A percentile compares a stretch with the other conserved stretches of the same genome.
phyloP scores from a whole-genome alignment of 192 early-diverging fungal genomes.

The Dissophora ornata region DNA sequence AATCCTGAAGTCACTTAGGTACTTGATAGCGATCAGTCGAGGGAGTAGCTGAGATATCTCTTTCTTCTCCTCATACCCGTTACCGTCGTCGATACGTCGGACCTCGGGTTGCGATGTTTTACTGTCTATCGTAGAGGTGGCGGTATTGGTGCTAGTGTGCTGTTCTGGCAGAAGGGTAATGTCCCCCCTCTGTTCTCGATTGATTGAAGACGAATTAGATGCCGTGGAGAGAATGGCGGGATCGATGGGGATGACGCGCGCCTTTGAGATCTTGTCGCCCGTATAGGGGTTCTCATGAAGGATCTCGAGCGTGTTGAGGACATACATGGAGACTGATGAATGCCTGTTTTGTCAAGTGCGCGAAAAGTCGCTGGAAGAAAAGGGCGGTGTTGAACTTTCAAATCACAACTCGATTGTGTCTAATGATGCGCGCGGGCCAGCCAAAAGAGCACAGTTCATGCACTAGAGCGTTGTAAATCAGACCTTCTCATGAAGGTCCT shows the following conservation, averaged over 20 bases:
- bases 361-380: too few relatives aligned
- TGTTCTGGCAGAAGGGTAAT: neutral
- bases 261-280: conserved; percentile 44
- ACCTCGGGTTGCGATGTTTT: neutral
- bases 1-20: conserved; percentile 26
- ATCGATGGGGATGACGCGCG: conserved; percentile 21
- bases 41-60: neutral
- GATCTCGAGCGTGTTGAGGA: conserved; percentile 23
- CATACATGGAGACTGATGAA: too few relatives aligned
- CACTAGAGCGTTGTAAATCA: too few relatives aligned
- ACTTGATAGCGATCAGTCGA: conserved; percentile 38
- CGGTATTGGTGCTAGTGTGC: neutral
- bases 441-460: too few relatives aligned
- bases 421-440: too few relatives aligned
- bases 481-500: too few relatives aligned
- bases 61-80: too few relatives aligned
- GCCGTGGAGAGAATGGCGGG: conserved; percentile 3
- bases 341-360: too few relatives aligned
- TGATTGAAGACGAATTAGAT: neutral
- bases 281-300: conserved; percentile 52
- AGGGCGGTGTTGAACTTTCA: too few relatives aligned
- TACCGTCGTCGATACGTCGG: too few relatives aligned
- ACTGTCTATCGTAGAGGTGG: neutral
- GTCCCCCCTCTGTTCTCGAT: too few relatives aligned
- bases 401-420: too few relatives aligned